These are phyloP conservation scores for Suhomyces sp. DNA, from an alignment of 805 yeast genomes.

Conservation along the genomic window DNA sequence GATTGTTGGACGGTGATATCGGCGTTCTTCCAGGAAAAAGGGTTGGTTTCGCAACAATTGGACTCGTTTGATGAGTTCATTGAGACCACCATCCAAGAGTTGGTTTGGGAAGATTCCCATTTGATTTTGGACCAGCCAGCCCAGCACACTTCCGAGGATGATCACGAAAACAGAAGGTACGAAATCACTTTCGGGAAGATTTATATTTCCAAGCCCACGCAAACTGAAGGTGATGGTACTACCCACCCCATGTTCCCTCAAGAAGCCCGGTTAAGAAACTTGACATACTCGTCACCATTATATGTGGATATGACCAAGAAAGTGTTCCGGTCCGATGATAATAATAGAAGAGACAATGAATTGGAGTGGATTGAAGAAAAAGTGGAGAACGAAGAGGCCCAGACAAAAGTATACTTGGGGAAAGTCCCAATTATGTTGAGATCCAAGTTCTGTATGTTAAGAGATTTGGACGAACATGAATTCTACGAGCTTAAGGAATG, in stretches of 20 bases:
- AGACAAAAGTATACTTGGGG: constrained; percentile 81
- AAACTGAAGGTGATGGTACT: constrained; percentile 99
- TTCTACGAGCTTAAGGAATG: constrained; percentile 95
- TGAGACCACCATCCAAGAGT: constrained; percentile 93
- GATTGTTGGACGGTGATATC: constrained; percentile 99
- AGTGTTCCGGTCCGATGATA: constrained; percentile 81
- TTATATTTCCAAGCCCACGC: constrained; percentile 93
- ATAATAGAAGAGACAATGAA: constrained; percentile 46
- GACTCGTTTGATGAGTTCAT: constrained; percentile 98
- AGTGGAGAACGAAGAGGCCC: constrained; percentile 57
- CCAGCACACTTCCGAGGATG: constrained; percentile 89
- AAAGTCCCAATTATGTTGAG: constrained; percentile 97
- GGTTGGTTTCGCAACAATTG: constrained; percentile 95
- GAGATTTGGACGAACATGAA: constrained; percentile 88
- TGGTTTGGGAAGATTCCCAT: constrained; percentile 93
- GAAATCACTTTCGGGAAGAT: constrained; percentile 98
- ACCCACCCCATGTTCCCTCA: constrained; percentile 98
- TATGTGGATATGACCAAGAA: constrained; percentile 94
- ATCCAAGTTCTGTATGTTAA: constrained; percentile 91
- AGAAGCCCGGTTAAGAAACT: constrained; percentile 93
- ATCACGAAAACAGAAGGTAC: constrained; percentile 86
- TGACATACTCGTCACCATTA: constrained; percentile 93
- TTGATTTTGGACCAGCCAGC: constrained; percentile 97
- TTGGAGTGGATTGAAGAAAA: constrained; percentile 54
- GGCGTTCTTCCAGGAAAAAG: constrained; percentile 93